Evolutionary conservation across 2,329 filamentous ascomycete species (phyloP).

Genomic region (Arthrobotrys conoides): DNA sequence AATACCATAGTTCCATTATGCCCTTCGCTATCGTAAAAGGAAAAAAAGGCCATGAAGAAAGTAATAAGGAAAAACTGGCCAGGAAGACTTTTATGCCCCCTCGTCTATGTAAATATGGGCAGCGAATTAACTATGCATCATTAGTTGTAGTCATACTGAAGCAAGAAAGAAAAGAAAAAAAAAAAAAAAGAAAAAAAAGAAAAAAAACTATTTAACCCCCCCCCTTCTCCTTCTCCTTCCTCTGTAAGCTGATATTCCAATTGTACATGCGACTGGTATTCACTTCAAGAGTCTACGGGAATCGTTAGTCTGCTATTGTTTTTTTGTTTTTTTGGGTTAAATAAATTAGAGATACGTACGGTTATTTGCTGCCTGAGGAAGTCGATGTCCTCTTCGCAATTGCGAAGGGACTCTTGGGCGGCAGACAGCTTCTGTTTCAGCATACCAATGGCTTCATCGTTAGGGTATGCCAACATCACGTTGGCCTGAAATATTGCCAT

Average conservation of each 20-base stretch:
- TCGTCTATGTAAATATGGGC: constrained; percentile 66
- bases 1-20: constrained; percentile 23
- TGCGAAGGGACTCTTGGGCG: constrained; percentile 83
- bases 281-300: constrained; percentile 87
- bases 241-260: constrained; percentile 96
- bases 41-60: background rate
- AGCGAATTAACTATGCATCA: constrained; percentile 75
- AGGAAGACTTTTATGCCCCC: constrained; percentile 73
- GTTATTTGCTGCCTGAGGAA: constrained; percentile 97
- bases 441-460: constrained; percentile 86
- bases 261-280: constrained; percentile 98
- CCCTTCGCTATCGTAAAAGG: constrained; percentile 5
- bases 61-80: background rate
- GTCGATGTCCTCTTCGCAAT: constrained; percentile 96
- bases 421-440: constrained; percentile 82
- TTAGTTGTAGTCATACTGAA: background rate
- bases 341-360: constrained; percentile 70
- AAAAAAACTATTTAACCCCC: constrained; percentile 22
- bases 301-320: constrained; percentile 46
- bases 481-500: constrained; percentile 76
- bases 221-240: constrained; percentile 82
- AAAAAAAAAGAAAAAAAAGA: background rate
- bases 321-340: background rate
- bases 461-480: constrained; percentile 95
- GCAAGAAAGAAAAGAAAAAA: background rate